phyloP scores from a whole-genome alignment of 2,329 filamentous ascomycete genomes.

The Metarhizium robertsii region DNA sequence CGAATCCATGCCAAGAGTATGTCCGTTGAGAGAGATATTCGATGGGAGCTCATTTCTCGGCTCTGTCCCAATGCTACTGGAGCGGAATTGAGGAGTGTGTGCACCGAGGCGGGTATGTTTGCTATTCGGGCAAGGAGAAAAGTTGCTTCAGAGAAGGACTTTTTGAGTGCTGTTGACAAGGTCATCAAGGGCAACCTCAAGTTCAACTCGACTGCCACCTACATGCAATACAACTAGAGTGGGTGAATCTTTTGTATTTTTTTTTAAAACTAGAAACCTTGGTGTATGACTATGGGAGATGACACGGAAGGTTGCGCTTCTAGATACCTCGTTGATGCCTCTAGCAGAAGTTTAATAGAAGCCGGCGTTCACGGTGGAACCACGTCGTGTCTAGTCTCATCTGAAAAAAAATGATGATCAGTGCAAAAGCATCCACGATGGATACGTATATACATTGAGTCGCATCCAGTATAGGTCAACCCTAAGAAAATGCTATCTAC shows the following conservation, averaged over 20 bases:
- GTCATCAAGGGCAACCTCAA: constrained; percentile 99
- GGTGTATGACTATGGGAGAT: constrained; percentile 24
- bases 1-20: constrained; percentile 99
- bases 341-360: constrained; percentile 7
- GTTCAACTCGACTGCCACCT: constrained; percentile 97
- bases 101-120: constrained; percentile 98
- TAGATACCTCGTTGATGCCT: constrained; percentile 14
- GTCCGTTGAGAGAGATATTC: constrained; percentile 96
- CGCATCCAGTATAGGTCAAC: neutral
- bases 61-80: constrained; percentile 96
- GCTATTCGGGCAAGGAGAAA: constrained; percentile 90
- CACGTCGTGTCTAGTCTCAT: neutral
- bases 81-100: constrained; percentile 91
- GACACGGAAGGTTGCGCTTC: constrained; percentile 13
- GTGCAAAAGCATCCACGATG: neutral
- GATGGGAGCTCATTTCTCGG: constrained; percentile 96
- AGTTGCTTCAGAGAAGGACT: constrained; percentile 98
- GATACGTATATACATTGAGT: neutral
- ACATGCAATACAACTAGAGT: constrained; percentile 95
- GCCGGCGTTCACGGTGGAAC: constrained; percentile 3
- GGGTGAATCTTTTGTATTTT: constrained; percentile 11
- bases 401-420: neutral
- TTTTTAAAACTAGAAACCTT: constrained; percentile 13
- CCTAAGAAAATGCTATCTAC: neutral
- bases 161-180: constrained; percentile 95